These are phyloP conservation scores for Penicillium cataractarum DNA, from an alignment of 495 filamentous ascomycete genomes.

Conservation along the genomic window DNA sequence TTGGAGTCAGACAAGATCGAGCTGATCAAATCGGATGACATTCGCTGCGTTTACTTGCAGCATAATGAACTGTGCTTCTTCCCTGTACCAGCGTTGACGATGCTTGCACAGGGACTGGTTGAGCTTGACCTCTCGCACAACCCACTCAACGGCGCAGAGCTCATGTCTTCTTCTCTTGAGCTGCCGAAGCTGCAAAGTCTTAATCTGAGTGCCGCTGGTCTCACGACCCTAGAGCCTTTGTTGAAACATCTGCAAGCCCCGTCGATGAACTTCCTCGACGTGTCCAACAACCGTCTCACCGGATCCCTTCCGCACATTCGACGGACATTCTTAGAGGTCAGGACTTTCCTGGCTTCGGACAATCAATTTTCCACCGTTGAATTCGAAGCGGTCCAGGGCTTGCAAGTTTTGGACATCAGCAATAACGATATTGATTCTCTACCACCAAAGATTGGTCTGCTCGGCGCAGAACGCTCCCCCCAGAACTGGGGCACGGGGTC, in stretches of 20 bases:
- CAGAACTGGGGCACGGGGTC: constrained; percentile 42
- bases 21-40: constrained; percentile 45
- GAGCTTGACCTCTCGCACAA: constrained; percentile 82
- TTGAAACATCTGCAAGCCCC: constrained; percentile 68
- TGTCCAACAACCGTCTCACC: constrained; percentile 77
- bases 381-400: constrained; percentile 72
- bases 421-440: constrained; percentile 82
- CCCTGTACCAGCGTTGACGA: constrained; percentile 63
- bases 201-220: constrained; percentile 68
- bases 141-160: constrained; percentile 63
- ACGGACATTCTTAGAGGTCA: constrained; percentile 64
- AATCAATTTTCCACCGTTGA: constrained; percentile 74
- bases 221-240: constrained; percentile 67
- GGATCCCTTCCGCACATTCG: constrained; percentile 62
- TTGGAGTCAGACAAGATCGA: constrained; percentile 51
- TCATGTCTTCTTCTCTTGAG: constrained; percentile 60
- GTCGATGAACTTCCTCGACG: constrained; percentile 71
- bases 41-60: constrained; percentile 66
- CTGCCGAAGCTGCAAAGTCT: constrained; percentile 77
- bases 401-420: constrained; percentile 74
- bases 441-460: constrained; percentile 75
- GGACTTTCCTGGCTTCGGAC: constrained; percentile 69
- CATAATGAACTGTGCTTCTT: constrained; percentile 75
- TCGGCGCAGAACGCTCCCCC: constrained; percentile 55
- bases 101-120: constrained; percentile 69